These are phyloP conservation scores for Acrocalymma vagum DNA, from an alignment of 2,329 filamentous ascomycete species.

Conservation along the genomic window DNA sequence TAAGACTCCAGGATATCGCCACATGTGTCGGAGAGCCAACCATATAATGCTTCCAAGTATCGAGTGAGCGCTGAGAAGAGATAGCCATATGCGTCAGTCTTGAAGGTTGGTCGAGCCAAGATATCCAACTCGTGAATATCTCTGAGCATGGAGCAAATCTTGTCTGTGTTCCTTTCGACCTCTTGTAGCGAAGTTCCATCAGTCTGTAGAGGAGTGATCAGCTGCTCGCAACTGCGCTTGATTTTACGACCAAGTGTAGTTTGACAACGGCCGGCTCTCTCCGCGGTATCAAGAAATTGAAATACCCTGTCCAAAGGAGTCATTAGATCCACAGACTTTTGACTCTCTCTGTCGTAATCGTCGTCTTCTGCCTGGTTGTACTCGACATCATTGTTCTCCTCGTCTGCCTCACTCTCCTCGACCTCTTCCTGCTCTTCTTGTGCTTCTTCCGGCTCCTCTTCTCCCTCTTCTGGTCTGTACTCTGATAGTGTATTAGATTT, in stretches of 20 bases:
- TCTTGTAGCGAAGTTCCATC: constrained; percentile 13
- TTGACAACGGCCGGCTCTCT: constrained; percentile 24
- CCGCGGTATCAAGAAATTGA: constrained; percentile 24
- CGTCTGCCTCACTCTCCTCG: constrained; percentile 2
- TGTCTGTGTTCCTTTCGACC: constrained; percentile 10
- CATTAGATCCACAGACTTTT: constrained; percentile 2
- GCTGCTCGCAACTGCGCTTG: constrained; percentile 16
- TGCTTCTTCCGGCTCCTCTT: no score
- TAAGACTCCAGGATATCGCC: constrained; percentile 15
- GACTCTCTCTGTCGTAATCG: constrained; percentile 2
- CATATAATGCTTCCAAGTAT: constrained; percentile 25
- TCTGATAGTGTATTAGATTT: no score
- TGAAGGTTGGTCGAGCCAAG: constrained; percentile 22
- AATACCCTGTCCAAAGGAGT: constrained; percentile 28
- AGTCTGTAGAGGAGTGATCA: constrained; percentile 4
- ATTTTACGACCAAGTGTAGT: constrained; percentile 24
- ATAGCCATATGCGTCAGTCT: constrained; percentile 35
- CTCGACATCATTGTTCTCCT: constrained; percentile 5
- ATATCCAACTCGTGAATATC: constrained; percentile 3
- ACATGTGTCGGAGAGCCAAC: constrained; percentile 15
- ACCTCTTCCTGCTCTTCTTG: neutral
- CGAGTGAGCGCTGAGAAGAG: constrained; percentile 30
- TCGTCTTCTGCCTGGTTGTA: constrained; percentile 2
- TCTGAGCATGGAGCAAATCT: constrained; percentile 17
- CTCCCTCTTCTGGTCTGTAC: no score